Base-by-base conservation (phyloP, 495 filamentous ascomycete genomes). In the Thozetella sp. region DNA sequence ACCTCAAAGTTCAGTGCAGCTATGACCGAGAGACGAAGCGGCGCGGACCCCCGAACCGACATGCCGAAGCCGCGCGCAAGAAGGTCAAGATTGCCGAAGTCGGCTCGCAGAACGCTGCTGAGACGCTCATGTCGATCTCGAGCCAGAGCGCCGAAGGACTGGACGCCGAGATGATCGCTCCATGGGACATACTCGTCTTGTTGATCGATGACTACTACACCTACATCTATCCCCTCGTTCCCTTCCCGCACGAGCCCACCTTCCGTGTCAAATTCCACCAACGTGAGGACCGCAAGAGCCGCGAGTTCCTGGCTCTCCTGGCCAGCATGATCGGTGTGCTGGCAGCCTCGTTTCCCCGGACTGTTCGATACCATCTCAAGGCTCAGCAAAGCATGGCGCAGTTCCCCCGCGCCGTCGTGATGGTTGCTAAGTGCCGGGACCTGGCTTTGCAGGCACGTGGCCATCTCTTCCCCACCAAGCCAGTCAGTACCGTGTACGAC, bases 151-250 rank as follows among this genome's bases (percentile, higher is more conserved):
- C 73, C 0, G 67, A 70, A 2, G 74, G 71, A n/a, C 72, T 80
- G 24, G 78, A 76, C 61, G 88, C 87, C 43, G 93, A 97, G 70
- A 77, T 86, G 0, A 96, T 97, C 50, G 92, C 90, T 58, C 84
- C 90, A 0, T 69, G 87, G 63, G 72, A 83, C 26, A 83, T 89
- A 0, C 73, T 96, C 46, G 77, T 86, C 48, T 75, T 86, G 2
- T 79, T 96, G 4, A 78, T 97, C 13, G 90, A 94, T 68, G 93
- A 97, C 74, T 96, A 91, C 74, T 96, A 96, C 67, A 93, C 87
- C 9, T 94, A 93, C 68, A 92, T 96, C 55, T 90, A 97, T 67
- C 93, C 93, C 1, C 77, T 97, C n/a, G 81, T 87, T 27, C 93
- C 93, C 0, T 84, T 97, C 52, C 93, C 93, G 0, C 93, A 97